phyloP scores from a whole-genome alignment of 805 yeast species.

The Lipomyces lipofer region DNA sequence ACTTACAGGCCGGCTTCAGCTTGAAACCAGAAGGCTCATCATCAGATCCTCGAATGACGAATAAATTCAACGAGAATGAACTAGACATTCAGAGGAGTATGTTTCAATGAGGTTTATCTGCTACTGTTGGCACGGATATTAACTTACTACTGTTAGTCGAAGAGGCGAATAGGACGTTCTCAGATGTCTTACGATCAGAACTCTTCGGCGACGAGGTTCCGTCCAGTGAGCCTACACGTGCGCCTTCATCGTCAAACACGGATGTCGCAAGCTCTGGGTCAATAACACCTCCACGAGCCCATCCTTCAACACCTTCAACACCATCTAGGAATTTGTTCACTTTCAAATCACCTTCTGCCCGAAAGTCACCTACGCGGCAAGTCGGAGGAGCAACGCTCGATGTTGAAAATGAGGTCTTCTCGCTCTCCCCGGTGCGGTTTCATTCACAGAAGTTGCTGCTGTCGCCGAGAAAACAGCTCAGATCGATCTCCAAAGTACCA shows the following conservation, averaged over 20 bases:
- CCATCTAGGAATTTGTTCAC: constrained; percentile 64
- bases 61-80: constrained; percentile 46
- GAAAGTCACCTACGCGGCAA: constrained; percentile 48
- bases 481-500: constrained; percentile 83
- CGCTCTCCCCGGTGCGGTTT: constrained; percentile 82
- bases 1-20: constrained; percentile 80
- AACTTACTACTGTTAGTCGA: constrained; percentile 46
- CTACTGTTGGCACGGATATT: background rate
- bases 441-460: constrained; percentile 79
- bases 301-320: constrained; percentile 38
- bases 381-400: constrained; percentile 39
- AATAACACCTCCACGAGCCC: constrained; percentile 24
- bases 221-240: constrained; percentile 37
- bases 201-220: constrained; percentile 86
- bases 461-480: constrained; percentile 76
- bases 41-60: constrained; percentile 30
- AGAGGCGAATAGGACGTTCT: constrained; percentile 85
- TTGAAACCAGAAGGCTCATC: constrained; percentile 48
- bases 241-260: constrained; percentile 32
- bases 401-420: constrained; percentile 71
- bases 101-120: background rate
- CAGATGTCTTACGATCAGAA: constrained; percentile 83
- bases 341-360: constrained; percentile 62
- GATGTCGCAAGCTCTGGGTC: constrained; percentile 11
- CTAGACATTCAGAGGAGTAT: constrained; percentile 56